Percentiles rank a stretch among this genome's conserved stretches.
These are phyloP conservation scores for Alternaria sp. DNA, from an alignment of 2,329 filamentous ascomycete species.

Conservation along the genomic window DNA sequence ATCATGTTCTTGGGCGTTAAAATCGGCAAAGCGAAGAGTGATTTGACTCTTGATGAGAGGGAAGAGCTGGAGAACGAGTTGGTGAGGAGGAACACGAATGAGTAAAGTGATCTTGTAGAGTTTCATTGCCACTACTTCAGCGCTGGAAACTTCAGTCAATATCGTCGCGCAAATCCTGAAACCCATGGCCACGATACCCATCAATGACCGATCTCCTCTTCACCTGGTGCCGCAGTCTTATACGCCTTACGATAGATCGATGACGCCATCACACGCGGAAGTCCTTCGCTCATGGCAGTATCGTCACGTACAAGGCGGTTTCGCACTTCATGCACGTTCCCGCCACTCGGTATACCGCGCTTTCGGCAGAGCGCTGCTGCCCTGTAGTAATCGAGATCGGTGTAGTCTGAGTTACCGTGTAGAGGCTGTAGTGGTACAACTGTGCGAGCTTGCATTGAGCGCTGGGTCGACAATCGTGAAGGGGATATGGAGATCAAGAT, in stretches of 20 bases:
- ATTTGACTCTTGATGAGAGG: slow-evolving; percentile 42
- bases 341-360: slow-evolving; percentile 20
- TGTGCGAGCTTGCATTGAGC: neutral
- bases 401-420: slow-evolving; percentile 14
- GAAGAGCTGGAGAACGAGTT: slow-evolving; percentile 41
- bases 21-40: slow-evolving; percentile 47
- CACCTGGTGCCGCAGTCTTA: neutral
- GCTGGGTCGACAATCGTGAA: neutral
- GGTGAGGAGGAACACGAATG: slow-evolving; percentile 20
- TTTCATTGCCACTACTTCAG: neutral
- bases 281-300: slow-evolving; percentile 10
- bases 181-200: neutral
- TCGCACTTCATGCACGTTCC: slow-evolving; percentile 13
- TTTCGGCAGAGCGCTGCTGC: slow-evolving; percentile 21
- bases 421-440: slow-evolving; percentile 1
- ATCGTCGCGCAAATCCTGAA: neutral
- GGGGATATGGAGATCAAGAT: neutral
- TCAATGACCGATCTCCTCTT: neutral
- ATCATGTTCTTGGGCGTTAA: slow-evolving; percentile 48
- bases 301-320: slow-evolving; percentile 31
- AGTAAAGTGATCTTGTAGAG: neutral
- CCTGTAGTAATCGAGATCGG: slow-evolving; percentile 18
- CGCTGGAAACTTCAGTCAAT: neutral
- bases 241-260: neutral
- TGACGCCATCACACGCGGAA: neutral